Evolutionary conservation across 257 asterid genomes (phyloP).

Genomic region (Penstemon davidsonii): DNA sequence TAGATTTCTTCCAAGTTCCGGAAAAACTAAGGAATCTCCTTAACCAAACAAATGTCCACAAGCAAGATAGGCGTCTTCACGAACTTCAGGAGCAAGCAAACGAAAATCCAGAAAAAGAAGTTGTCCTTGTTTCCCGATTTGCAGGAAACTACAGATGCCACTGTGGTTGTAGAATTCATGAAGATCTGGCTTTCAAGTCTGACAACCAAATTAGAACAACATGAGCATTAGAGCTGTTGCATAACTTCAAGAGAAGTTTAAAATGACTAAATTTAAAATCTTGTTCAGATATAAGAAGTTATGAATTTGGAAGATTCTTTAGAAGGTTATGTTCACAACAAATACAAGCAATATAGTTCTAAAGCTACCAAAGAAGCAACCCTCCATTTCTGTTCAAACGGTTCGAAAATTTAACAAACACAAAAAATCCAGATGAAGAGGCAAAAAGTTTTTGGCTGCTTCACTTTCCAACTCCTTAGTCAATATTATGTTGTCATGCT

Average conservation of each 20-base stretch:
- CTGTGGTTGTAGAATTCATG: conserved; percentile 33
- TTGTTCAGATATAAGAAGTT: no score
- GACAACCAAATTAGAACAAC: conserved; percentile 5
- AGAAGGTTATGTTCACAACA: background rate
- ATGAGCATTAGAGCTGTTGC: background rate
- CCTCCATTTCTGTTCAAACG: background rate
- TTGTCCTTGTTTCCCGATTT: conserved; percentile 56
- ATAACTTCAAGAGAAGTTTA: background rate
- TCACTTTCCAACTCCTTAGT: background rate
- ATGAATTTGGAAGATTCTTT: background rate
- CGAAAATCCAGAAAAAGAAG: conserved; percentile 57
- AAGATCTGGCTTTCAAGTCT: conserved; percentile 27
- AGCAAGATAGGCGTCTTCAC: conserved; percentile 32
- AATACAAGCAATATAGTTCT: no score
- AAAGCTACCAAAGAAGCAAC: background rate
- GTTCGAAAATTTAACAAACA: background rate
- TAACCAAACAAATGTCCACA: conserved; percentile 24
- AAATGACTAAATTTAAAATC: background rate
- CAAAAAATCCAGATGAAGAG: background rate
- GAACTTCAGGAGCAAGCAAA: conserved; percentile 43
- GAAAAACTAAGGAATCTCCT: conserved; percentile 20
- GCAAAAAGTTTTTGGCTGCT: background rate
- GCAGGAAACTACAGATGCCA: conserved; percentile 43
- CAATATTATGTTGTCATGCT: no score
- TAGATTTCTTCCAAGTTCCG: conserved; percentile 33